Evolutionary conservation across 2,329 filamentous ascomycete genomes (phyloP), one percentile per base, ranked within the genome.

Genomic region (Coniochaeta hoffmannii): DNA sequence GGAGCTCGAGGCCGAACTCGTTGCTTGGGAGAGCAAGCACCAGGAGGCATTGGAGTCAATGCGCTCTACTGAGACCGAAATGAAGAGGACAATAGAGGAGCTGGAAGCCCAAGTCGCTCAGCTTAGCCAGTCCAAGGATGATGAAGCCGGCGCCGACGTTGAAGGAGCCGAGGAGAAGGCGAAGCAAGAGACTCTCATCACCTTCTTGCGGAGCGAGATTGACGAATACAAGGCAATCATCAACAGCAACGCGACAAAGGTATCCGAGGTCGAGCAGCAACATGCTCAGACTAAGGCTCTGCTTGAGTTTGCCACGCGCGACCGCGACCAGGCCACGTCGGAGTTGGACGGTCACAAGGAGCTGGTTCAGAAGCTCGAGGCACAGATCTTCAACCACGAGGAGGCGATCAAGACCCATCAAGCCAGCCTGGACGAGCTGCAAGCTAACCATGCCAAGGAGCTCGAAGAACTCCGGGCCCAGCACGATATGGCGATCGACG

Each of bases 171-270:
- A 69, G 55, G 79, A 83, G 57, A 73, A 79, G 34, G 69, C 70
- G 38, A 78, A 80, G 65, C 83, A 89, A 58, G 74, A 86, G 56
- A 76, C 80, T 34, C 72, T 86, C 50, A 73, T 89, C 32, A 73
- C 76, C 34, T 76, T 76, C 46, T 72, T 97, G 41, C 87, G 88
- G 59, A 78, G 73, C 57, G 87, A 96, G 66, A 86, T 97, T 54
- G 85, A 92, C 53, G 85, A 90, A 66, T 91, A 96, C 72, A 92
- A 89, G 72, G 74, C 79, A 3, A 82, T 88, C 35, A 86, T 95
- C 63, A 79, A 81, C 59, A 79, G 76, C 61, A 89, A 92, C 63
- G 76, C 84, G 12, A 68, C 79, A 36, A 89, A 86, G 63, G 85
- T 96, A 30, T 78, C 84, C 3, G 82, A 88, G 60, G 77, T 96